These are phyloP conservation scores for Xylaria sp. DNA, from an alignment of 2,329 filamentous ascomycete species.

Conservation along the genomic window DNA sequence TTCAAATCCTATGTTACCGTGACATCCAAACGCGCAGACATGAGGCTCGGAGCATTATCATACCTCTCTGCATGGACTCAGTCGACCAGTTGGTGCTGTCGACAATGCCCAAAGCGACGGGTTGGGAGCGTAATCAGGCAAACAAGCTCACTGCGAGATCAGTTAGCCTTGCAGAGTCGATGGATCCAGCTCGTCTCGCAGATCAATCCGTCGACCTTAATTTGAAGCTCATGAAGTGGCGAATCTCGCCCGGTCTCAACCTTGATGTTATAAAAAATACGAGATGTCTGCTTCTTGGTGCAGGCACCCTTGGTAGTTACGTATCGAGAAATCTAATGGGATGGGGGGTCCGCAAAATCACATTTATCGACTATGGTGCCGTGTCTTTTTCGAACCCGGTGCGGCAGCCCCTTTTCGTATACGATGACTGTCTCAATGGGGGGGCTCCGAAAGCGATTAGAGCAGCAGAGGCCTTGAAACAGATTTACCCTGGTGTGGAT, in stretches of 20 bases:
- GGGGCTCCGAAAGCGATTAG: constrained; percentile 84
- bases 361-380: constrained; percentile 91
- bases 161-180: constrained; percentile 88
- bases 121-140: constrained; percentile 87
- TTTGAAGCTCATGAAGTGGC: constrained; percentile 98
- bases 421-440: constrained; percentile 87
- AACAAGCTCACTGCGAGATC: constrained; percentile 82
- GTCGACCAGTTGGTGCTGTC: constrained; percentile 57
- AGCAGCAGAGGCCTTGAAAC: constrained; percentile 81
- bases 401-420: constrained; percentile 90
- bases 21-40: constrained; percentile 83
- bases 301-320: constrained; percentile 93
- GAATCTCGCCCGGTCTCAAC: constrained; percentile 87
- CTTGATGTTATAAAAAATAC: constrained; percentile 90
- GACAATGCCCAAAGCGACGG: constrained; percentile 87
- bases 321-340: constrained; percentile 92
- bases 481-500: constrained; percentile 92
- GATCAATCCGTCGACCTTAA: constrained; percentile 97
- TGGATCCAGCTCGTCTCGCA: constrained; percentile 88
- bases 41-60: constrained; percentile 82
- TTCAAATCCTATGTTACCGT: constrained; percentile 90
- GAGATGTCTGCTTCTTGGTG: constrained; percentile 89
- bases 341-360: constrained; percentile 95
- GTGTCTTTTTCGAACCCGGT: constrained; percentile 98
- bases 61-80: constrained; percentile 71